Evolutionary conservation across 768 basidiomycete genomes (phyloP), one percentile per base, ranked within the genome.

Genomic region (Psilocybe cyanescens): DNA sequence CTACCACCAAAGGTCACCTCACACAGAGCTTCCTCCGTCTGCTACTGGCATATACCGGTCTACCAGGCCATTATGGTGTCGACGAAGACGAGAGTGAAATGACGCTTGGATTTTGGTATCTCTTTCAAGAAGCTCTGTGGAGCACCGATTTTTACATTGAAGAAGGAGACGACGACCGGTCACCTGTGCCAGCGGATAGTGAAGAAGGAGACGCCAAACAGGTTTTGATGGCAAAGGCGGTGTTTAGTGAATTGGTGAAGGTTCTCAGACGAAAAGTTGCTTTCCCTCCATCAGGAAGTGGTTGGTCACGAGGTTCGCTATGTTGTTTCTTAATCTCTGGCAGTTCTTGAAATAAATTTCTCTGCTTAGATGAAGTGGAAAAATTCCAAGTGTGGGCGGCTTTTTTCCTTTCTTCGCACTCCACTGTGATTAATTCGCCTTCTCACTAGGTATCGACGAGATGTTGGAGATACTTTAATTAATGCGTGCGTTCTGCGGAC

Each of bases 71-170:
- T 62, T 93, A 89, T 68, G 92, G 91, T 1, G 82, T 85, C 0
- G 94, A 96, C 50, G 95, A 96, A 71, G 91, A 93, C 52, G 89
- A 92, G 69, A 95, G 92, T 67, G 94, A 96, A 74, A 83, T 90
- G 80, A 91, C 91, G 2, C 82, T 97, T 2, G 86, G 86, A 1
- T 96, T 96, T 68, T 97, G 96, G 91, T 96, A 94, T 64, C 77
- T 93, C 44, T 84, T 97, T 59, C 95, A 97, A 73, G 95, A 98
- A 70, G 86, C 92, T 1, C 72, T 94, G 28, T 94, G 92, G 92
- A 81, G 77, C 37, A 81, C 81, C 11, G 87, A 90, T 55, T 87
- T 80, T 59, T 83, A 83, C 53, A 65, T 77, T 44, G 72, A 74
- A 60, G 69, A 79, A 31, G 77, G 71, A 16, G 74, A 69, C n/a